phyloP scores from a whole-genome alignment of 2,329 filamentous ascomycete genomes.

The Calonectria leucothoes region DNA sequence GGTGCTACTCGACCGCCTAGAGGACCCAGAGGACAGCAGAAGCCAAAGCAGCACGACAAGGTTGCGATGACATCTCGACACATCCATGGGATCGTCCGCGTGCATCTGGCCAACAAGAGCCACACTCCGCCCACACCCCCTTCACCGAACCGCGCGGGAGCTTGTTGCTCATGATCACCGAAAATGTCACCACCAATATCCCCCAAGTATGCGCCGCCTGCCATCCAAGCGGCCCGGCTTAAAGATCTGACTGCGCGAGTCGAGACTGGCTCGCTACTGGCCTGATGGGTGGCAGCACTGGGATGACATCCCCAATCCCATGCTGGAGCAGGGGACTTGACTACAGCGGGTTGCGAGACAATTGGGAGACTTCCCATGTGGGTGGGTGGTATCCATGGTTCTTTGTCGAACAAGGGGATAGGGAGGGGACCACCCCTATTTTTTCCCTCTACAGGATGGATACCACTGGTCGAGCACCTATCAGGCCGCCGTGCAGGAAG shows the following conservation, averaged over 20 bases:
- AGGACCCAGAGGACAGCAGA: constrained; percentile 14
- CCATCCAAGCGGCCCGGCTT: constrained; percentile 20
- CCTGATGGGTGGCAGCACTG: constrained; percentile 22
- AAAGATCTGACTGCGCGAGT: constrained; percentile 22
- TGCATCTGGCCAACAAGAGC: constrained; percentile 9
- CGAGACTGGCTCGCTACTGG: constrained; percentile 29
- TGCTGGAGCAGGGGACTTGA: constrained; percentile 4
- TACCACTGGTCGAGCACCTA: background rate
- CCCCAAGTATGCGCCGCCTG: constrained; percentile 1
- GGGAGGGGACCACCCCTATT: constrained; percentile 1
- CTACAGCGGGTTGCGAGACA: constrained; percentile 1
- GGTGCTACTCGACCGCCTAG: background rate
- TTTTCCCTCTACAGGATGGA: background rate
- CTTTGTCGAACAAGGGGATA: constrained; percentile 1
- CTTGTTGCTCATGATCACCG: background rate
- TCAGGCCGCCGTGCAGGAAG: background rate
- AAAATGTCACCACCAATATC: constrained; percentile 5
- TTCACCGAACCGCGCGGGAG: background rate
- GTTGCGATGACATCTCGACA: constrained; percentile 9
- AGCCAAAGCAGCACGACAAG: constrained; percentile 11
- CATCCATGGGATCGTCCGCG: constrained; percentile 26
- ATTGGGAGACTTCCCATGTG: constrained; percentile 15
- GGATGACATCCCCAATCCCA: constrained; percentile 22
- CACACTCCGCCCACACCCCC: constrained; percentile 1
- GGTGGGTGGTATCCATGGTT: constrained; percentile 20